A percentile compares a stretch with the other conserved stretches of the same genome.
Conservation (phyloP, 345 rosid genomes). For the Murraya paniculata region DNA sequence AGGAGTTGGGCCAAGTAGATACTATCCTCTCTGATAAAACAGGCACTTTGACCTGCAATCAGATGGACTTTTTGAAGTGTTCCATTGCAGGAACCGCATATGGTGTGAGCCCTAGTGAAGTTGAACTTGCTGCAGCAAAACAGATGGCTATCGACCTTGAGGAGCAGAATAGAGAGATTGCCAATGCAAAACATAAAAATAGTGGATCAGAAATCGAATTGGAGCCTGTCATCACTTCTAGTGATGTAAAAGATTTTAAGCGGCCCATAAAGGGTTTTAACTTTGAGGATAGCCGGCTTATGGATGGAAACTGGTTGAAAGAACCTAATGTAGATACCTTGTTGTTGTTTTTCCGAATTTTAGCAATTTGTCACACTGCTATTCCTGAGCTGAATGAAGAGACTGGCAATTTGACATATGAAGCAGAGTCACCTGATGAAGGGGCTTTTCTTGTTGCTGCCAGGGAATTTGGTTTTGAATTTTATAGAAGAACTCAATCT, state of each 20-base stretch:
- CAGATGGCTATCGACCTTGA: constrained; percentile 83
- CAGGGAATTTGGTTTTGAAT: constrained; percentile 95
- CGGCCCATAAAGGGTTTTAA: constrained; percentile 72
- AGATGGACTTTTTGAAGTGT: constrained; percentile 98
- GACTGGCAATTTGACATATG: constrained; percentile 65
- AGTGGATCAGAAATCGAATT: constrained; percentile 67
- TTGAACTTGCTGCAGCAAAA: constrained; percentile 84
- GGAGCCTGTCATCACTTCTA: constrained; percentile 53
- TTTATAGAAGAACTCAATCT: constrained; percentile 77
- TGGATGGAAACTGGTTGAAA: constrained; percentile 77
- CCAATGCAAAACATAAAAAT: constrained; percentile 30
- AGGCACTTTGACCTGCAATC: constrained; percentile 97
- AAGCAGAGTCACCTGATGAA: constrained; percentile 99
- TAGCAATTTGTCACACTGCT: constrained; percentile 96
- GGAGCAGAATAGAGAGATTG: constrained; percentile 47
- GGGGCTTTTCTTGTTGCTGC: constrained; percentile 95
- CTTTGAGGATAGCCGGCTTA: constrained; percentile 76
- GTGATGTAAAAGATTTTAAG: constrained; percentile 42
- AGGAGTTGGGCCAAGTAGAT: constrained; percentile 97
- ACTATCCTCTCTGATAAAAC: constrained; percentile 98
- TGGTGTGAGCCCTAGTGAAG: constrained; percentile 72
- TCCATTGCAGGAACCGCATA: constrained; percentile 87
- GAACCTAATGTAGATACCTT: constrained; percentile 63
- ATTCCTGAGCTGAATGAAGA: constrained; percentile 86
- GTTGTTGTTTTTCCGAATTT: constrained; percentile 66